Evolutionary conservation across 2,329 filamentous ascomycete genomes (phyloP).

Genomic region (Fusarium tricinctum): DNA sequence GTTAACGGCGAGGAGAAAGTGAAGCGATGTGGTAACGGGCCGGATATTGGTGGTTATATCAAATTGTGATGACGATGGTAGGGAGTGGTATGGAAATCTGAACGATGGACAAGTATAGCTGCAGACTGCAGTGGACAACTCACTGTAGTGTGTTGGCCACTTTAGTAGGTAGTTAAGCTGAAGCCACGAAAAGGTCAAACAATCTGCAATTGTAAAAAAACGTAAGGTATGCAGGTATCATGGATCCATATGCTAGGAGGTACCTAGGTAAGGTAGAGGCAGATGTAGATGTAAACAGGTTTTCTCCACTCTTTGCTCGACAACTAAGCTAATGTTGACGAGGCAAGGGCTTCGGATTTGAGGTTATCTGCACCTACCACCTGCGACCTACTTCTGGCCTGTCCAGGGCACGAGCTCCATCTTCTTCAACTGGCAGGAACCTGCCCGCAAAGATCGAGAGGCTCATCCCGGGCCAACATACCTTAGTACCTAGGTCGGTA

Average conservation of each 20-base stretch:
- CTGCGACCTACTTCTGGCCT: conserved; percentile 21
- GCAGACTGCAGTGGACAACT: not conserved
- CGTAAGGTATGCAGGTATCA: conserved; percentile 6
- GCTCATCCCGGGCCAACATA: not conserved
- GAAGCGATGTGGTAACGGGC: conserved; percentile 15
- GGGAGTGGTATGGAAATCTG: conserved; percentile 14
- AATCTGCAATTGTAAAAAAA: conserved; percentile 17
- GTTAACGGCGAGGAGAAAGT: conserved; percentile 3
- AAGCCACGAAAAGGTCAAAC: conserved; percentile 24
- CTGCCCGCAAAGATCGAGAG: conserved; percentile 2
- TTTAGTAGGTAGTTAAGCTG: not conserved
- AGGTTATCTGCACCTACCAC: conserved; percentile 35
- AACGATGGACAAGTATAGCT: not conserved
- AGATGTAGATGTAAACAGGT: not conserved
- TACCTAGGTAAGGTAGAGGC: no score
- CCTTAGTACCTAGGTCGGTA: no score
- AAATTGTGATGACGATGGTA: conserved; percentile 12
- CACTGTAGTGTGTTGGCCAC: not conserved
- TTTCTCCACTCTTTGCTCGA: conserved; percentile 30
- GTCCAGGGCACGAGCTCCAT: conserved; percentile 2
- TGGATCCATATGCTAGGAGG: not conserved
- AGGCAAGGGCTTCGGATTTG: conserved; percentile 30
- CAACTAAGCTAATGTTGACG: conserved; percentile 31
- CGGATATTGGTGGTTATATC: conserved; percentile 8
- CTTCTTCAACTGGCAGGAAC: conserved; percentile 5